phyloP scores from a whole-genome alignment of 129 eudicot species.

The Flaveria ramosissima region DNA sequence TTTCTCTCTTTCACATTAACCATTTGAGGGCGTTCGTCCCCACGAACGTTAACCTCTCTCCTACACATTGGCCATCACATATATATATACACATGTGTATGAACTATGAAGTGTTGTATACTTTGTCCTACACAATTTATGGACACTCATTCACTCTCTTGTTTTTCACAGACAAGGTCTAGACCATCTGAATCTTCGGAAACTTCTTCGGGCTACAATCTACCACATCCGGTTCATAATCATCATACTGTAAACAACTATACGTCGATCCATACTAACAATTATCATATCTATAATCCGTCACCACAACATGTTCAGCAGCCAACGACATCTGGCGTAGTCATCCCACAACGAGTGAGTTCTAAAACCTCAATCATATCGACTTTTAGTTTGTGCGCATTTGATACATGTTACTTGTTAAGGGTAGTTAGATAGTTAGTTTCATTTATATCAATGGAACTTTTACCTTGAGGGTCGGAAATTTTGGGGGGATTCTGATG shows the following conservation, averaged over 20 bases:
- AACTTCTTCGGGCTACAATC: too few relatives aligned
- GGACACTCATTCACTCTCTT: not conserved
- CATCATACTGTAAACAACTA: not conserved
- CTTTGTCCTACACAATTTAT: too few relatives aligned
- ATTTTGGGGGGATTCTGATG: too few relatives aligned
- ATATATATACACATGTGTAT: too few relatives aligned
- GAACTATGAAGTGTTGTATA: too few relatives aligned
- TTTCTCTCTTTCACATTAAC: too few relatives aligned
- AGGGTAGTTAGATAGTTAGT: too few relatives aligned
- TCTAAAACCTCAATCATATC: not conserved
- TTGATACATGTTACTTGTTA: not conserved
- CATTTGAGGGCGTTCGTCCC: too few relatives aligned
- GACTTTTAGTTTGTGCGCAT: not conserved
- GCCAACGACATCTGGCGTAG: not conserved
- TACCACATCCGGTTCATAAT: not conserved
- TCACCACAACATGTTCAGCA: constrained; percentile 9
- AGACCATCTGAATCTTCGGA: not conserved
- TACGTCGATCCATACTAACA: not conserved
- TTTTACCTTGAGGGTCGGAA: too few relatives aligned
- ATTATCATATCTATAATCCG: not conserved
- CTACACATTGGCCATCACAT: too few relatives aligned
- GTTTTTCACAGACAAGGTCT: not conserved
- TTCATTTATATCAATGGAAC: too few relatives aligned
- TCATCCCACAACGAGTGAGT: constrained; percentile 28
- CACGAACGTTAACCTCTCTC: too few relatives aligned